A percentile compares a stretch with the other conserved stretches of the same genome.
Evolutionary conservation across 441 rosid genomes (phyloP).

Genomic region (Gossypium gossypioides): DNA sequence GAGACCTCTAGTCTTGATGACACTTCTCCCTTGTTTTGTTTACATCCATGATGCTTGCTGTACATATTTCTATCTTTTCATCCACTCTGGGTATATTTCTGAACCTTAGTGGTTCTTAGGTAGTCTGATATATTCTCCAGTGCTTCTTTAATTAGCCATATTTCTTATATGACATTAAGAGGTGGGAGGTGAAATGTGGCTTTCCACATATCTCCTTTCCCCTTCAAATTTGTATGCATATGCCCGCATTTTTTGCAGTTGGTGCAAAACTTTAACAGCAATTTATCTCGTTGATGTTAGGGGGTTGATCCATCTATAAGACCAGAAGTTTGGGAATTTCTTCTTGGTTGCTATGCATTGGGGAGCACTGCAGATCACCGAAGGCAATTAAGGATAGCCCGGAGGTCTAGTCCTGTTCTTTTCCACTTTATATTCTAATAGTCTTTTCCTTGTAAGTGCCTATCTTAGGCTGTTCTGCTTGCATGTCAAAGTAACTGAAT

Average conservation of each 20-base stretch:
- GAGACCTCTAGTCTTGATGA: not conserved
- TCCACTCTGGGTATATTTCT: not conserved
- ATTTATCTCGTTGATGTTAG: constrained; percentile 37
- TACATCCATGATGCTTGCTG: not conserved
- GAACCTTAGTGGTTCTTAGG: not conserved
- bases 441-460: constrained; percentile 6
- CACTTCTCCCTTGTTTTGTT: not conserved
- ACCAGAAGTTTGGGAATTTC: constrained; percentile 96
- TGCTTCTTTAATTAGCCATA: not conserved
- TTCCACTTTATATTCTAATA: constrained; percentile 8
- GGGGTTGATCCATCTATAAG: constrained; percentile 90
- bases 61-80: not conserved
- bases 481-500: constrained; percentile 9
- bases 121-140: not conserved
- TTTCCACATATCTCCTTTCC: constrained; percentile 3
- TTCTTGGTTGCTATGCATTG: constrained; percentile 83
- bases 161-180: not conserved
- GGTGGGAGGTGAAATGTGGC: not conserved
- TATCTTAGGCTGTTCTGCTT: constrained; percentile 9
- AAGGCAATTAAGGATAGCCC: constrained; percentile 57
- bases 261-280: not conserved
- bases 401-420: constrained; percentile 46
- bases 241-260: not conserved
- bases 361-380: constrained; percentile 76
- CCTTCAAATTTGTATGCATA: not conserved